Percentiles rank a stretch among this genome's conserved stretches.
Conservation (phyloP, 148 eudicot genomes). For the Nepenthes gracilis region DNA sequence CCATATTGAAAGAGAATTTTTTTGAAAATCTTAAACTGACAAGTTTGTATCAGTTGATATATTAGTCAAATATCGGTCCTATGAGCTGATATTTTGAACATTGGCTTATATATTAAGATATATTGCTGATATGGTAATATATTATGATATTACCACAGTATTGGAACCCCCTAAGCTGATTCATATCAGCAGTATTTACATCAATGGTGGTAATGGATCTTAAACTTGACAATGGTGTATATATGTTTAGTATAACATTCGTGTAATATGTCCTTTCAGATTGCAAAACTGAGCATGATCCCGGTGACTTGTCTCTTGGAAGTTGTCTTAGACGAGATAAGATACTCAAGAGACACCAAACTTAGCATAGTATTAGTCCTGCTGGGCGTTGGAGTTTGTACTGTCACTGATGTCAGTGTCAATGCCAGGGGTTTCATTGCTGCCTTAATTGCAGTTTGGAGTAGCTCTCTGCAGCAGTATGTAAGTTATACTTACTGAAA, state of each 20-base stretch:
- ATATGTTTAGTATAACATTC: neutral
- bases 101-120: neutral
- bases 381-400: constrained; percentile 30
- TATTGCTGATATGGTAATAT: neutral
- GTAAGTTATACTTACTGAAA: constrained; percentile 14
- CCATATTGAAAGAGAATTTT: too few species aligned
- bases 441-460: constrained; percentile 28
- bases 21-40: too few species aligned
- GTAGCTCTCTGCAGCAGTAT: constrained; percentile 28
- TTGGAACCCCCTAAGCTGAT: too few species aligned
- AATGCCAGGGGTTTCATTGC: constrained; percentile 29
- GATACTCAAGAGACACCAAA: constrained; percentile 29
- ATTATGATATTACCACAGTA: too few species aligned
- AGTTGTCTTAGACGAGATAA: constrained; percentile 25
- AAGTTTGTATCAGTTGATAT: too few species aligned
- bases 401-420: constrained; percentile 31
- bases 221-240: neutral
- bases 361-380: constrained; percentile 28
- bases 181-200: too few species aligned
- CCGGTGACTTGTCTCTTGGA: constrained; percentile 32
- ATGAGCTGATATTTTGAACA: too few species aligned
- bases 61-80: too few species aligned
- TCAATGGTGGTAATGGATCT: neutral
- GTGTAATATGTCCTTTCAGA: constrained; percentile 11
- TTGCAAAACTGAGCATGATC: constrained; percentile 33